Evolutionary conservation across 176 grass and related monocot species (phyloP), one percentile per base, ranked within the genome.

Genomic region (Raddia distichophylla): DNA sequence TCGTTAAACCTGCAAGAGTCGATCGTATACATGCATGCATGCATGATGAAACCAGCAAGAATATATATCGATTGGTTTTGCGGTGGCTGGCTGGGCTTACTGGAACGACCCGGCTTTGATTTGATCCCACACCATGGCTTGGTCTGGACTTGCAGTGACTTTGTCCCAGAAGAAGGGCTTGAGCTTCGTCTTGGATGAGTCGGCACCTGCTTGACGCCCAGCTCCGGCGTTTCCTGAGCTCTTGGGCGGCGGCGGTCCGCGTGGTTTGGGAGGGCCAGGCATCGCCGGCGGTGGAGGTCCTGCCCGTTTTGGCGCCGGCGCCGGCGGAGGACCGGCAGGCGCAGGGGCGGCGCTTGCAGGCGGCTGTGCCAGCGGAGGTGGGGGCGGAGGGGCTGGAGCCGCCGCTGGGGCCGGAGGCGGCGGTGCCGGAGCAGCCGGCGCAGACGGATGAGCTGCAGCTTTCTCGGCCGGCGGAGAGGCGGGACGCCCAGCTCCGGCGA

Each of bases 151-250:
- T 68, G 90, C 92, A 47, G 83, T 62, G 77, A 97, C 95, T 90
- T 97, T 97, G 76, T 97, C 92, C 95, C 95, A 97, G 79, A 94
- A 97, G 71, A 97, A 94, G 77, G 95, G 95, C 67, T 97, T 97
- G 47, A 97, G 86, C 69, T 97, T 97, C 34, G 87, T 84, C 84
- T 97, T 97, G 18, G 72, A 71, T 18, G 54, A 6, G 82, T 77
- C 72, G 49, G 74, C 60, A 34, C 79, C 59, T 4, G 44, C 75
- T 13, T 43, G 49, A 68, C 32, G 35, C 32, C 20, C 27, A 27
- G 37, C 82, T 57, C 18, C 78, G 1, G 7, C 60, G 65, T 27
- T 47, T 63, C 40, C 71, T 63, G 85, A 10, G 69, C 69, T 69
- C 64, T 77, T 80, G 15, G 84, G 70, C 2, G 76, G 42, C 15